Base-by-base conservation (phyloP, 805 yeast genomes). In the Candida easanensis region DNA sequence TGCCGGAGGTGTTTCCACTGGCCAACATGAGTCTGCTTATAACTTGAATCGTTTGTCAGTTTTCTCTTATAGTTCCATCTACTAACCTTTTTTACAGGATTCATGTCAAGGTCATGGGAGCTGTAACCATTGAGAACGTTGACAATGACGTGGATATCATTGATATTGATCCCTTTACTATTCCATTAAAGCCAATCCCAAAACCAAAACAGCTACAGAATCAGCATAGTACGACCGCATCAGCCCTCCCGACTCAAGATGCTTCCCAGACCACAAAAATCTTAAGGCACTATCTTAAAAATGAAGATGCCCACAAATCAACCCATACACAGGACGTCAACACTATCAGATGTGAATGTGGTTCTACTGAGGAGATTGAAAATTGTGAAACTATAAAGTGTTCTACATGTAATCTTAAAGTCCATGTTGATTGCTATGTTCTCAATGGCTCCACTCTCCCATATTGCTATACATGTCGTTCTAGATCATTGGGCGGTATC, bases 371-470 rank as follows among this genome's bases (percentile, higher is more conserved):
- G n/a, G 45, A 46, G 30, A 4, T 48, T 41, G 7, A 48, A 48
- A n/a, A 36, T 33, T 25, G 43, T 44, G 44, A 48, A 3, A 20
- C 38, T 5, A 16, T 38, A 4, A 22, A 38, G 14, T 71, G 76
- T 42, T 49, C 49, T 9, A 37, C 42, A 2, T 72, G 76, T 49
- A 46, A 46, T 5, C 52, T 54, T 28, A 23, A 32, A 8, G 52
- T 69, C 6, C 74, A 70, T 48, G 54, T 62, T 0, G 46, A 55
- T 13, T 69, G 72, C 36, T 69, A 70, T 48, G 71, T 68, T 5
- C 14, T 38, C 30, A 30, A 15, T 8, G 35, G 38, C 20, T 20
- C 50, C 17, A 23, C 50, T 39, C 33, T 31, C 4, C 42, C 52
- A 23, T 38, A 46, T 43, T 66, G 66, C 42, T 41, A 62, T 36